phyloP scores from a whole-genome alignment of 2,329 filamentous ascomycete genomes.

The Calonectria montana region DNA sequence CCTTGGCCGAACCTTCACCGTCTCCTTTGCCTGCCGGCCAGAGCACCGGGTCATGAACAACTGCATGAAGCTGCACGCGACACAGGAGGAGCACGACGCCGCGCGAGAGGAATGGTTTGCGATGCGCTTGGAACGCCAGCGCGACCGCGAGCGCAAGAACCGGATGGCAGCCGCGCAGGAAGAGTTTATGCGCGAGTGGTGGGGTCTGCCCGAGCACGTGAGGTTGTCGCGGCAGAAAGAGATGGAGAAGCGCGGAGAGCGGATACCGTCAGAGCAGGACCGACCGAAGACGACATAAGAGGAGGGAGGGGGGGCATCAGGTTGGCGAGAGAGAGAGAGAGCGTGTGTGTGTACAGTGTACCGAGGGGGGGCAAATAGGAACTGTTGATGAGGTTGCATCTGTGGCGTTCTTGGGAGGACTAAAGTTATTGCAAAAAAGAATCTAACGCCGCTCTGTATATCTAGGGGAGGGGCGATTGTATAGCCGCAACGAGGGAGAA shows the following conservation, averaged over 20 bases:
- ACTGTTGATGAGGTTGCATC: conserved; percentile 33
- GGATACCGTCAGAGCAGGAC: conserved; percentile 55
- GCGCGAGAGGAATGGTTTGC: conserved; percentile 96
- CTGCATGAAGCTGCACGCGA: conserved; percentile 91
- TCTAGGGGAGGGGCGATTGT: conserved; percentile 25
- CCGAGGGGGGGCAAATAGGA: background rate
- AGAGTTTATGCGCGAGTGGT: conserved; percentile 75
- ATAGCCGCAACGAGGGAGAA: conserved; percentile 16
- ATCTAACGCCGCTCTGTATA: conserved; percentile 37
- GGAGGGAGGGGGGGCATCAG: conserved; percentile 23
- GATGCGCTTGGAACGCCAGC: conserved; percentile 75
- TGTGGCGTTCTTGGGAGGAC: conserved; percentile 35
- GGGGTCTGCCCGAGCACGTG: conserved; percentile 70
- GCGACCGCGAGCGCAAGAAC: conserved; percentile 73
- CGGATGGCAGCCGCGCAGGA: conserved; percentile 71
- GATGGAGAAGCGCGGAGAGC: conserved; percentile 61
- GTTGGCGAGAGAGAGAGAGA: background rate
- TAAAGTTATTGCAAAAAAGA: conserved; percentile 27
- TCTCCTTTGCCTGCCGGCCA: conserved; percentile 85
- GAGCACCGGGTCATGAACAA: conserved; percentile 89
- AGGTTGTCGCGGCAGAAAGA: conserved; percentile 61
- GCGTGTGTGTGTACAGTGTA: background rate
- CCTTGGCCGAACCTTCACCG: conserved; percentile 84
- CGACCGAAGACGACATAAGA: conserved; percentile 22
- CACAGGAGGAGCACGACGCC: conserved; percentile 84